These are phyloP conservation scores for Fusarium guadeloupense DNA, from an alignment of 2,329 filamentous ascomycete genomes.

Conservation along the genomic window DNA sequence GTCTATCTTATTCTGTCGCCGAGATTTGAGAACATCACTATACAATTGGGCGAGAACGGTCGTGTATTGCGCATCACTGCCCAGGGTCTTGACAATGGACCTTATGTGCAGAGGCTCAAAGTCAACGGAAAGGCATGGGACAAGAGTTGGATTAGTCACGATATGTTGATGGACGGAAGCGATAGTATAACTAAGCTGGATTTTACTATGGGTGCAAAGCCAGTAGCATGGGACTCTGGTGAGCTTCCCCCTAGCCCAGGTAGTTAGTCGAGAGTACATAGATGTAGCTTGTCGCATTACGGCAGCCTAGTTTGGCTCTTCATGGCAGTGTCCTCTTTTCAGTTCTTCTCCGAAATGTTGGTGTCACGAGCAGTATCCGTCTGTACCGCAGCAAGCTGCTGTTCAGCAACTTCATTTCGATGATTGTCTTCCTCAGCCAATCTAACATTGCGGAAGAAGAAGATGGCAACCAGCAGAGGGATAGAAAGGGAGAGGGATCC, in stretches of 20 bases:
- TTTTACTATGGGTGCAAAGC: conserved; percentile 55
- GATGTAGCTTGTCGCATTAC: too few species aligned
- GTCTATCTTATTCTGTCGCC: conserved; percentile 63
- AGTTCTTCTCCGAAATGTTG: too few species aligned
- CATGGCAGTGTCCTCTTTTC: too few species aligned
- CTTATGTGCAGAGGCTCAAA: conserved; percentile 62
- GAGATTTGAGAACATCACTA: conserved; percentile 58
- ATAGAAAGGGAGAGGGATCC: conserved; percentile 23
- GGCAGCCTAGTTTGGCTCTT: too few species aligned
- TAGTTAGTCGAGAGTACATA: background rate
- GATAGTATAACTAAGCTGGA: conserved; percentile 55
- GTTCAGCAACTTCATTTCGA: background rate
- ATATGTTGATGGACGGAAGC: conserved; percentile 53
- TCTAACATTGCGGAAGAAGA: conserved; percentile 30
- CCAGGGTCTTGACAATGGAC: conserved; percentile 53
- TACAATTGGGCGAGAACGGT: conserved; percentile 55
- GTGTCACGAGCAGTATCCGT: too few species aligned
- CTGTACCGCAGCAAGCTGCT: background rate
- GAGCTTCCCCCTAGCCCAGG: conserved; percentile 61
- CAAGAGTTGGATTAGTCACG: conserved; percentile 65
- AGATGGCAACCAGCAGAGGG: conserved; percentile 25
- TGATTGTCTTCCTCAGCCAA: conserved; percentile 11
- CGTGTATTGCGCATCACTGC: conserved; percentile 58
- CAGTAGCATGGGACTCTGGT: conserved; percentile 53
- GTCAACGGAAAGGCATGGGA: conserved; percentile 62